Conservation (phyloP, 2,329 filamentous ascomycete species). For the Fusarium sp. region DNA sequence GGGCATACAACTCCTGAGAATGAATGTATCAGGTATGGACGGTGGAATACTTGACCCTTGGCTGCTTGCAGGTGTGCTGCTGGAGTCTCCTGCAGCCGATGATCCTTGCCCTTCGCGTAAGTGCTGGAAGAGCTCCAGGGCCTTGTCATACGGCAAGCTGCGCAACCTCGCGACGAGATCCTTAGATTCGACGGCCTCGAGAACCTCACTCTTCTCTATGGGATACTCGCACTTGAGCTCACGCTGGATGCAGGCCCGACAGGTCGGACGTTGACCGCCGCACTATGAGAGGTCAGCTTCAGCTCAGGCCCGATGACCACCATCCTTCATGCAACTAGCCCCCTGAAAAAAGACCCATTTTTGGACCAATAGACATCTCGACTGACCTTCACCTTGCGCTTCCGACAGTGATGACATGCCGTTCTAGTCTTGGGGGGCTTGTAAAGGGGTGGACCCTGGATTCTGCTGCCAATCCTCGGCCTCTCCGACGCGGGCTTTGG, state of each 20-base stretch:
- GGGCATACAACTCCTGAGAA: background rate
- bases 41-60: background rate
- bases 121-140: background rate
- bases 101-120: background rate
- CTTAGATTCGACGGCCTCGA: background rate
- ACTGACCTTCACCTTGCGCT: background rate
- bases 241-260: background rate
- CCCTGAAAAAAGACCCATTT: background rate
- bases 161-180: background rate
- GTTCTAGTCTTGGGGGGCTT: background rate
- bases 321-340: background rate
- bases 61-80: background rate
- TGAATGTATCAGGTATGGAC: background rate
- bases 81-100: background rate
- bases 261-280: background rate
- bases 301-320: background rate
- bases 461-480: background rate
- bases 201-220: background rate
- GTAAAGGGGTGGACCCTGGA: background rate
- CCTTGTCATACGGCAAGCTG: background rate
- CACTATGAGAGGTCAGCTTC: background rate
- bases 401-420: background rate
- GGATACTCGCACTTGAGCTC: background rate
- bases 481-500: background rate
- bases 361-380: background rate